These are phyloP conservation scores for Boletus pseudopeckii DNA, from an alignment of 768 basidiomycete species.

Conservation along the genomic window DNA sequence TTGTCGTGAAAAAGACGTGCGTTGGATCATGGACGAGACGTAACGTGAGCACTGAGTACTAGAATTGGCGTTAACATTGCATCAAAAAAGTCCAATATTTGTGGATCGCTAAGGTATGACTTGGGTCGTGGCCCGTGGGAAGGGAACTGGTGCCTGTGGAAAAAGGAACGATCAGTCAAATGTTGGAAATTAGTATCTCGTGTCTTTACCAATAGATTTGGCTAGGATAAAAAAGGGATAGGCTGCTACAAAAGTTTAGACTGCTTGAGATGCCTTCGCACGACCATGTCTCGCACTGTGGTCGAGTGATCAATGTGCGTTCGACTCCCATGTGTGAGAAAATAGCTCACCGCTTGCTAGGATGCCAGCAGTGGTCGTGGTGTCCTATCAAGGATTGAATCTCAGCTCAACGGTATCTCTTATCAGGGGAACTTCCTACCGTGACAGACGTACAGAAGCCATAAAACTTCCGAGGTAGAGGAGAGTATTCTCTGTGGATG, in stretches of 20 bases:
- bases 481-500: conserved; percentile 74
- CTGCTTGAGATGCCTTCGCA: conserved; percentile 72
- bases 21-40: conserved; percentile 5
- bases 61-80: conserved; percentile 11
- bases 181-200: not conserved
- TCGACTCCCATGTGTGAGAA: not conserved
- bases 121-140: not conserved
- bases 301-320: conserved; percentile 5
- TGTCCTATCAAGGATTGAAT: conserved; percentile 43
- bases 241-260: conserved; percentile 56
- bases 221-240: not conserved
- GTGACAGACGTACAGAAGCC: conserved; percentile 77
- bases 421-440: conserved; percentile 30
- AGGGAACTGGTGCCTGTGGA: conserved; percentile 1
- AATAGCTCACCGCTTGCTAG: conserved; percentile 62
- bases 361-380: conserved; percentile 69
- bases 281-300: conserved; percentile 77
- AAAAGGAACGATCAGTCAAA: not conserved
- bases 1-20: not conserved
- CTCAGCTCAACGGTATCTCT: not conserved
- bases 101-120: conserved; percentile 4
- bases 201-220: conserved; percentile 8
- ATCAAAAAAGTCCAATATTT: conserved; percentile 5
- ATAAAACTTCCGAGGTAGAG: conserved; percentile 71
- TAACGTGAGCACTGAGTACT: conserved; percentile 7